Conservation (phyloP, 192 early-diverging fungal species). For the Entophlyctis luteolus region DNA sequence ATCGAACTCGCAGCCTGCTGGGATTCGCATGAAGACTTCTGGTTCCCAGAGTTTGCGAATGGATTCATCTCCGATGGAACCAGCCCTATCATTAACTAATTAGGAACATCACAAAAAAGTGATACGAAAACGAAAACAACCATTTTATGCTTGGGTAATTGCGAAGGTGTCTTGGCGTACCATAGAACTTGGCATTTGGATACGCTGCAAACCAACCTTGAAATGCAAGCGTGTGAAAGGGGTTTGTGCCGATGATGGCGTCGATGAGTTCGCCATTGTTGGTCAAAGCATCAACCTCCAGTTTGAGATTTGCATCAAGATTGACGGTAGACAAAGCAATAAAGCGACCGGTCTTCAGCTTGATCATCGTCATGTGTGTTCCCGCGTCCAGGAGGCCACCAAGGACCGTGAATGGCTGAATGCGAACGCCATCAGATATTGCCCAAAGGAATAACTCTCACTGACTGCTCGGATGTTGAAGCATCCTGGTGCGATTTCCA, state of each 20-base stretch:
- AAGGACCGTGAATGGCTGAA: constrained; percentile 13
- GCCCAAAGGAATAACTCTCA: not conserved
- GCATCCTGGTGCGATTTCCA: constrained; percentile 22
- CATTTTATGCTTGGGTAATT: constrained; percentile 10
- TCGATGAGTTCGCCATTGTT: constrained; percentile 19
- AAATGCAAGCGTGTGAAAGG: constrained; percentile 27
- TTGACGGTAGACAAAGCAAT: constrained; percentile 10
- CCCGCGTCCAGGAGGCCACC: constrained; percentile 16
- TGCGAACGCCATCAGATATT: not conserved
- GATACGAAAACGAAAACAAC: no score
- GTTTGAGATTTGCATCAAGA: constrained; percentile 6
- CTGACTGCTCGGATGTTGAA: constrained; percentile 15
- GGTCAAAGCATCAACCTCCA: constrained; percentile 16
- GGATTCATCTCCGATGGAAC: not conserved
- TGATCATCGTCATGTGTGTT: constrained; percentile 25
- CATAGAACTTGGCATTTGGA: constrained; percentile 22
- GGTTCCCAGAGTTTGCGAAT: not conserved
- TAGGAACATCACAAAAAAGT: no score
- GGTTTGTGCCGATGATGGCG: constrained; percentile 22
- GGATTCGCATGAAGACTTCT: not conserved
- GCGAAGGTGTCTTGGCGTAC: constrained; percentile 22
- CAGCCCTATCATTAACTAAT: no score
- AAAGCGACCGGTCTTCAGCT: constrained; percentile 5
- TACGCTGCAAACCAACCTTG: constrained; percentile 1
- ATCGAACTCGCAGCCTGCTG: constrained; percentile 14